These are phyloP conservation scores for Boletus coccyginus DNA, from an alignment of 768 basidiomycete species.

Conservation along the genomic window DNA sequence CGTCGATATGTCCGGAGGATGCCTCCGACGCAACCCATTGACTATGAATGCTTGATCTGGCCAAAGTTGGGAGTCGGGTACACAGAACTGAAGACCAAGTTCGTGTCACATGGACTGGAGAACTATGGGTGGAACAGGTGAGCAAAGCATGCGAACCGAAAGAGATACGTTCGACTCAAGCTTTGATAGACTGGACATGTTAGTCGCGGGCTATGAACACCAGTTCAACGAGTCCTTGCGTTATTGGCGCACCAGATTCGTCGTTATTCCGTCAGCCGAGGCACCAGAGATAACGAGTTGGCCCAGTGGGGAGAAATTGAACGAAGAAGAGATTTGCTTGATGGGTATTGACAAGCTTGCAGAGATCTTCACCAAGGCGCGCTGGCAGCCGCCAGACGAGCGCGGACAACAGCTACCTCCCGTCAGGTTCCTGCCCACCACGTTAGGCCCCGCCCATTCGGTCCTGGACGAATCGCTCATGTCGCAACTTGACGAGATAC, in stretches of 20 bases:
- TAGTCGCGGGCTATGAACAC: constrained; percentile 79
- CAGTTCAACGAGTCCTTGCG: constrained; percentile 78
- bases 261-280: constrained; percentile 85
- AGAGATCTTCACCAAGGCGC: constrained; percentile 80
- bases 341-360: constrained; percentile 90
- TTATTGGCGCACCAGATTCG: constrained; percentile 93
- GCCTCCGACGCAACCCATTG: constrained; percentile 58
- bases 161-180: background rate
- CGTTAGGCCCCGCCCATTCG: constrained; percentile 76
- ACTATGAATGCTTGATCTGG: constrained; percentile 93
- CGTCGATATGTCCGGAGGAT: constrained; percentile 78
- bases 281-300: constrained; percentile 55
- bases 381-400: constrained; percentile 62
- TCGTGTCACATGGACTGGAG: constrained; percentile 75
- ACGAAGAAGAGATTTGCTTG: constrained; percentile 84
- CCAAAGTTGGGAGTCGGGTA: constrained; percentile 87
- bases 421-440: constrained; percentile 79
- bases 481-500: constrained; percentile 77
- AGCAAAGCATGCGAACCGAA: constrained; percentile 13
- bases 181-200: constrained; percentile 68
- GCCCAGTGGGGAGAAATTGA: constrained; percentile 68
- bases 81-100: constrained; percentile 71
- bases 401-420: constrained; percentile 47
- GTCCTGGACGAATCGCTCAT: constrained; percentile 78
- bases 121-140: constrained; percentile 87